Evolutionary conservation across 2,329 filamentous ascomycete genomes (phyloP).

Genomic region (Colletotrichum horii): DNA sequence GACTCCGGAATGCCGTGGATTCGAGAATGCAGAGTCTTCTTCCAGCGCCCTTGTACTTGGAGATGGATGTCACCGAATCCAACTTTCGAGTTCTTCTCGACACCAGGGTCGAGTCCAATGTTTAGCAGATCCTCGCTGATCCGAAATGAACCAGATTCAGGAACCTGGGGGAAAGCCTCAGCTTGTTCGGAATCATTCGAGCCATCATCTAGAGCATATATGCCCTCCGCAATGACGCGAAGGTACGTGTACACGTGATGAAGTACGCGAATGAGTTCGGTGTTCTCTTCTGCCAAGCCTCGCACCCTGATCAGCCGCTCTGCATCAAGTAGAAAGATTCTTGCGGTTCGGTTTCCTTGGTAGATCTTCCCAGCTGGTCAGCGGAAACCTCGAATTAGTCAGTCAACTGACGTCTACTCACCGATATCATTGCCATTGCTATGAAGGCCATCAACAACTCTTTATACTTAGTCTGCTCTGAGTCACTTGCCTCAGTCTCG

Average conservation of each 20-base stretch:
- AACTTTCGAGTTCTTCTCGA: conserved; percentile 37
- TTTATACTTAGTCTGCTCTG: conserved; percentile 45
- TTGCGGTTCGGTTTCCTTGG: not conserved
- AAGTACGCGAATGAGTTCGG: conserved; percentile 43
- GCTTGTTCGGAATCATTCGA: not conserved
- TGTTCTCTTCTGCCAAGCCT: conserved; percentile 34
- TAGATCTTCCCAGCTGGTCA: not conserved
- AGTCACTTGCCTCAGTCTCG: conserved; percentile 27
- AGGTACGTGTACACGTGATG: conserved; percentile 53
- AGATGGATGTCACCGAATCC: conserved; percentile 50
- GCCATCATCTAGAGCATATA: not conserved
- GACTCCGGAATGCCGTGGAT: conserved; percentile 50
- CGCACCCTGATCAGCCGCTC: conserved; percentile 45
- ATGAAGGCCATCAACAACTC: conserved; percentile 49
- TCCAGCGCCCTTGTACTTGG: conserved; percentile 41
- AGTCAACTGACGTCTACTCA: not conserved
- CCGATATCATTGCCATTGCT: conserved; percentile 27
- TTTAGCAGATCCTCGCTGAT: conserved; percentile 28
- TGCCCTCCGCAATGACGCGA: conserved; percentile 48
- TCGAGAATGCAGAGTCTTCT: conserved; percentile 45
- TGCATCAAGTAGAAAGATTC: conserved; percentile 38
- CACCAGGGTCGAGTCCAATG: conserved; percentile 24
- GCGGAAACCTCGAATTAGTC: not conserved
- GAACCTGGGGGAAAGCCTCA: not conserved
- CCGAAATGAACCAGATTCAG: conserved; percentile 23